Conservation (phyloP, 768 basidiomycete species). For the Podaxis carcinomalis region DNA sequence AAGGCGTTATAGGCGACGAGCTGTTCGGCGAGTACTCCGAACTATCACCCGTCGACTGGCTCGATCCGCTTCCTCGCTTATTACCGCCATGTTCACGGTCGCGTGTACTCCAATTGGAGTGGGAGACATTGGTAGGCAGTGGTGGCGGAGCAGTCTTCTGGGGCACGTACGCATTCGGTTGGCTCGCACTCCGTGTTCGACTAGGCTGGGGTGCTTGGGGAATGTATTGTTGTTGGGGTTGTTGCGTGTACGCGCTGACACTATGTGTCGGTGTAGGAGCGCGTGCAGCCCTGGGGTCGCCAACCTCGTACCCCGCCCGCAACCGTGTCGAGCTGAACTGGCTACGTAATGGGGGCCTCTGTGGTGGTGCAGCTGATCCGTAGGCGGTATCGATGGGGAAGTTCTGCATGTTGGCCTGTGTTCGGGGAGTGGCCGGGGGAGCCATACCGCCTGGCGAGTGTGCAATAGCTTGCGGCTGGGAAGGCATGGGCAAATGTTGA, state of each 20-base stretch:
- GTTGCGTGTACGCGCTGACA: slow-evolving; percentile 8
- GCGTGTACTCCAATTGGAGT: slow-evolving; percentile 33
- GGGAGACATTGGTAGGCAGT: slow-evolving; percentile 34
- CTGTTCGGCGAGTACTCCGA: slow-evolving; percentile 84
- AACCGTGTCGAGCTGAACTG: slow-evolving; percentile 70
- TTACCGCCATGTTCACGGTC: slow-evolving; percentile 32
- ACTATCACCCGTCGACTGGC: slow-evolving; percentile 76
- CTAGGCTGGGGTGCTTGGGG: slow-evolving; percentile 32
- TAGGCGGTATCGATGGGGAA: slow-evolving; percentile 44
- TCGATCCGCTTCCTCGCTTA: slow-evolving; percentile 83
- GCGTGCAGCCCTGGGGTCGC: slow-evolving; percentile 12
- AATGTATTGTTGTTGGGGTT: slow-evolving; percentile 9
- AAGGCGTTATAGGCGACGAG: slow-evolving; percentile 84
- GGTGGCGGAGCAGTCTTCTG: slow-evolving; percentile 54
- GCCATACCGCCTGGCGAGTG: slow-evolving; percentile 23
- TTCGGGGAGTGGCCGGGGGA: slow-evolving; percentile 43
- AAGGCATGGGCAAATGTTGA: slow-evolving; percentile 17
- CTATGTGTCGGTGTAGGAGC: slow-evolving; percentile 12
- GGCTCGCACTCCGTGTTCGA: slow-evolving; percentile 76
- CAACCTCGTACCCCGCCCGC: slow-evolving; percentile 43
- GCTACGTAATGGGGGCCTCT: slow-evolving; percentile 50
- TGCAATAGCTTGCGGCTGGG: slow-evolving; percentile 26
- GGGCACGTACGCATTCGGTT: slow-evolving; percentile 68
- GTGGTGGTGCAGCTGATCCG: slow-evolving; percentile 24
- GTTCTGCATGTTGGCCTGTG: slow-evolving; percentile 38